Percentiles rank a stretch among this genome's conserved stretches.
phyloP scores from a whole-genome alignment of 2,329 filamentous ascomycete species.

The Colletotrichum cuscutae region DNA sequence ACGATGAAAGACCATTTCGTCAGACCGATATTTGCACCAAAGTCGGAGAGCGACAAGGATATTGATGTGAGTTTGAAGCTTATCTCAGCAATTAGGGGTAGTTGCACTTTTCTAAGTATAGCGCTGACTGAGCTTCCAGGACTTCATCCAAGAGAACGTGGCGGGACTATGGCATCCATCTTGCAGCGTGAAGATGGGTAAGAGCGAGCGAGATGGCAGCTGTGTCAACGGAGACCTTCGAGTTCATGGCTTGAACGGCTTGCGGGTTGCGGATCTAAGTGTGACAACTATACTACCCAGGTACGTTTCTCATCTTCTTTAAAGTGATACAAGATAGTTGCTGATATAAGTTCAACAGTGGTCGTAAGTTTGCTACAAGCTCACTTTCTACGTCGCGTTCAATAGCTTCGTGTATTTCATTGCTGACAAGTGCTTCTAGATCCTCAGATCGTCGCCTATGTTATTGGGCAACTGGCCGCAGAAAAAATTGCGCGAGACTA shows the following conservation, averaged over 20 bases:
- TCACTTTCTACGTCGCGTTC: not conserved
- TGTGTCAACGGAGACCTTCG: constrained; percentile 14
- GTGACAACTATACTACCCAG: not conserved
- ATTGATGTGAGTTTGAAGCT: not conserved
- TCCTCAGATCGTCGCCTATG: constrained; percentile 20
- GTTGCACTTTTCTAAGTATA: not conserved
- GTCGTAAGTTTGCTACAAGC: constrained; percentile 2
- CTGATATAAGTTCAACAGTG: not conserved
- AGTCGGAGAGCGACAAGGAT: constrained; percentile 12
- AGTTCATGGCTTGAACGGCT: constrained; percentile 2
- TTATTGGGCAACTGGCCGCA: constrained; percentile 5
- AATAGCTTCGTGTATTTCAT: not conserved
- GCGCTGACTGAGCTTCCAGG: not conserved
- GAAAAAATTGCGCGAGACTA: not conserved
- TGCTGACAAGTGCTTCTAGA: not conserved
- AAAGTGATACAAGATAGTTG: not conserved
- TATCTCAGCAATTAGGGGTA: no score
- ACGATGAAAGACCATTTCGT: constrained; percentile 16
- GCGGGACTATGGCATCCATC: constrained; percentile 23
- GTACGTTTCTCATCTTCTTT: not conserved
- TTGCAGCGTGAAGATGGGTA: constrained; percentile 27
- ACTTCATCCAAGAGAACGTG: constrained; percentile 19
- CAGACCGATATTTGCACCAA: constrained; percentile 14
- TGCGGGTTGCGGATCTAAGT: not conserved
- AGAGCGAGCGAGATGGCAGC: constrained; percentile 9